Base-by-base conservation (phyloP, 257 asterid genomes). In the Salvia miltiorrhiza region DNA sequence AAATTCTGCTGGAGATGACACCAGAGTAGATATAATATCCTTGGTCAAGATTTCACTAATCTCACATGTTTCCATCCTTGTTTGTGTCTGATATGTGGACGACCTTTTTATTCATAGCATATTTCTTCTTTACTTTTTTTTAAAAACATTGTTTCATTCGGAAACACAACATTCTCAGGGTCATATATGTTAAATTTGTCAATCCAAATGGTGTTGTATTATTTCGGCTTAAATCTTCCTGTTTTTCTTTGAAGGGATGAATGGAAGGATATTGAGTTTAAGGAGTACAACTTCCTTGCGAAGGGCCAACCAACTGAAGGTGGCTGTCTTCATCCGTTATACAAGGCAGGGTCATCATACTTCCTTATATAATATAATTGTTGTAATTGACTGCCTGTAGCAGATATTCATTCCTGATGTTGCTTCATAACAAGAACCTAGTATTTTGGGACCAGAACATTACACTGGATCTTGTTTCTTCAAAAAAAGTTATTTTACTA, bases 251-350 rank as follows among this genome's bases (percentile, higher is more conserved):
- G 78, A 64, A 93, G 97, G 85, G 99, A 93, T 60, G 99, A 91
- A 24, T 91, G 97, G 99, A 87, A 82, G 81, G 95, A 91, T 64
- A 35, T 94, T 72, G 96, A 88, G 76, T 93, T 93, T 65, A 94
- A 94, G 75, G 97, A 88, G 75, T 94, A 89, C 73, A 94, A 94
- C 88, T 94, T 94, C 82, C 88, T 83, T 62, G 99, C 99, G 5
- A 89, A 87, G 77, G 99, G 99, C 69, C 97, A 73, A 80, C 99
- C 97, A 40, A 85, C 88, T 48, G 97, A 91, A 81, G 97, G 98
- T 63, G 98, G 97, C 73, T 86, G 87, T 78, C 90, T 90, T 65
- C 98, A 93, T 83, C 97, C 98, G 12, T 75, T 93, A 61, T 89
- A 85, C 69, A 93, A 93, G 97, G 98, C 85, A 86, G 64, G 89